phyloP scores from a whole-genome alignment of 306 rosid genomes.

The Quercus suber region DNA sequence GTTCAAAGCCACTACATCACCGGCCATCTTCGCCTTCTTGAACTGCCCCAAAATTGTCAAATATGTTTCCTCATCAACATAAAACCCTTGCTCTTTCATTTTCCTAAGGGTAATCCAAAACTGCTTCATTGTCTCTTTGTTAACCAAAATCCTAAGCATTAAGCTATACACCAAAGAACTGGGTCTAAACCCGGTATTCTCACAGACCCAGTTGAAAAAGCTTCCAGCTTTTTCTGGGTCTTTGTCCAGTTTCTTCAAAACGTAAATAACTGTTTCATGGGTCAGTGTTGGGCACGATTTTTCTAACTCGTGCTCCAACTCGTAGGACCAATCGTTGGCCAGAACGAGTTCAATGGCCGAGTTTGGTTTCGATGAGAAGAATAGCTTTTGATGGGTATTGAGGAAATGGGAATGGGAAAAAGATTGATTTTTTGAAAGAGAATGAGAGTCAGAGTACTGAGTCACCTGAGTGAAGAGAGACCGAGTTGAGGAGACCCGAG shows the following conservation, averaged over 20 bases:
- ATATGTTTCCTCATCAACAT: constrained; percentile 56
- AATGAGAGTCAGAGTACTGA: constrained; percentile 28
- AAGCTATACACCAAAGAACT: constrained; percentile 63
- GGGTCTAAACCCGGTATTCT: constrained; percentile 48
- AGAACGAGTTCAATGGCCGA: constrained; percentile 52
- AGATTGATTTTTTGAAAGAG: constrained; percentile 24
- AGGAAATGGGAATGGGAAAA: constrained; percentile 14
- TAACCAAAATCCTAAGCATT: constrained; percentile 53
- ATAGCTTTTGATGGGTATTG: constrained; percentile 28
- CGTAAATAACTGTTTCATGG: constrained; percentile 64
- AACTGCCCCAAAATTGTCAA: constrained; percentile 30
- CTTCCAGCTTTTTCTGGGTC: constrained; percentile 57
- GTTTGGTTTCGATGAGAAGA: constrained; percentile 60
- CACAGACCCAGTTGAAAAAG: constrained; percentile 70
- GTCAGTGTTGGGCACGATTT: constrained; percentile 36
- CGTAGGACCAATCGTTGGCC: constrained; percentile 67
- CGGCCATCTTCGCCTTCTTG: constrained; percentile 47
- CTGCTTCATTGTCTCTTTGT: constrained; percentile 48
- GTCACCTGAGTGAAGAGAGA: constrained; percentile 44
- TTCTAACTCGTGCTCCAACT: constrained; percentile 48
- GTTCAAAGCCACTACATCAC: constrained; percentile 44
- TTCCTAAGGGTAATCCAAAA: constrained; percentile 59
- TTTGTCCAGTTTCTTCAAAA: constrained; percentile 60
- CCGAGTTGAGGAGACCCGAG: constrained; percentile 35
- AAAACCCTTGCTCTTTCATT: constrained; percentile 70